A percentile compares a stretch with the other conserved stretches of the same genome.
These are phyloP conservation scores for Penicillium sp. DNA, from an alignment of 2,329 filamentous ascomycete species.

Conservation along the genomic window DNA sequence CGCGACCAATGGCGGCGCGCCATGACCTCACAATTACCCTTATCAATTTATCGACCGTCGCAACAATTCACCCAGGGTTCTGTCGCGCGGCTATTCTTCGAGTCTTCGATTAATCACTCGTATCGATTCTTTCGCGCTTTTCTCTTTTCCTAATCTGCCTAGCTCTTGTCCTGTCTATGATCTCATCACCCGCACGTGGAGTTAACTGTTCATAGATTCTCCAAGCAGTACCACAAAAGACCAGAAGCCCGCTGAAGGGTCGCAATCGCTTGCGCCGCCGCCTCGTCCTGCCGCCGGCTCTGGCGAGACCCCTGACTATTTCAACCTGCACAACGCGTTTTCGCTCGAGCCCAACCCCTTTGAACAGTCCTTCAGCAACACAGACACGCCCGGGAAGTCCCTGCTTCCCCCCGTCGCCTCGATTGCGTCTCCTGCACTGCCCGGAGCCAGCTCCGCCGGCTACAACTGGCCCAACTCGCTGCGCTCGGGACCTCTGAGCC, in stretches of 20 bases:
- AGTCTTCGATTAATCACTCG: no score
- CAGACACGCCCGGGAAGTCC: slow-evolving; percentile 74
- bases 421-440: slow-evolving; percentile 82
- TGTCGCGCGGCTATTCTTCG: background rate
- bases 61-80: background rate
- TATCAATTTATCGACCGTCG: slow-evolving; percentile 11
- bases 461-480: slow-evolving; percentile 84
- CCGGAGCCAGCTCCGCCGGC: slow-evolving; percentile 66
- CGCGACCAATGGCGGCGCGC: slow-evolving; percentile 22
- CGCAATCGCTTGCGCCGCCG: slow-evolving; percentile 65
- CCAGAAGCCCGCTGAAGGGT: slow-evolving; percentile 27
- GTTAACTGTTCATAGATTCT: slow-evolving; percentile 1
- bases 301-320: slow-evolving; percentile 64
- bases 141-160: background rate
- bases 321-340: slow-evolving; percentile 54
- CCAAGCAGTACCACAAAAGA: slow-evolving; percentile 26
- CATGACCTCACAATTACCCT: slow-evolving; percentile 19
- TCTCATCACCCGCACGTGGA: background rate
- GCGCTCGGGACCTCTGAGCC: slow-evolving; percentile 87
- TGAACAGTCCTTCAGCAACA: slow-evolving; percentile 81
- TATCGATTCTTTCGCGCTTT: background rate
- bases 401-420: slow-evolving; percentile 86
- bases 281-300: slow-evolving; percentile 53
- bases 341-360: slow-evolving; percentile 88
- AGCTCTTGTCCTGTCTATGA: background rate